These are phyloP conservation scores for Malbranchea cinnamomea DNA, from an alignment of 2,329 filamentous ascomycete genomes.

Conservation along the genomic window DNA sequence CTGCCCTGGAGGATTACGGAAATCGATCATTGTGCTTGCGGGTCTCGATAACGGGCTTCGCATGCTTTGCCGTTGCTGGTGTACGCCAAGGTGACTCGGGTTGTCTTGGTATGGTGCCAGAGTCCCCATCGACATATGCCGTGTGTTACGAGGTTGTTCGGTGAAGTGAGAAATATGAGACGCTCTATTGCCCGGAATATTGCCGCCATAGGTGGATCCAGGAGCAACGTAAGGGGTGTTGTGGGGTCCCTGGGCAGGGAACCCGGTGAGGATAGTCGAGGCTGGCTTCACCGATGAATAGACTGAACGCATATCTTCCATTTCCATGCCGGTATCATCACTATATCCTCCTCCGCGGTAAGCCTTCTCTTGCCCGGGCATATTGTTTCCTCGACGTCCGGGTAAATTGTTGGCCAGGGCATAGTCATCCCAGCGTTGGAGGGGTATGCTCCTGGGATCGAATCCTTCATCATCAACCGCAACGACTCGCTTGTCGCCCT, in stretches of 20 bases:
- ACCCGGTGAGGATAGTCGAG: slow-evolving; percentile 73
- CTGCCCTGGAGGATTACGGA: slow-evolving; percentile 36
- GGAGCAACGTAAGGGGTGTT: slow-evolving; percentile 60
- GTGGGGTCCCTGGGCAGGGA: slow-evolving; percentile 48
- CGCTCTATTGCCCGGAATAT: slow-evolving; percentile 38
- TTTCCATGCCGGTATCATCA: slow-evolving; percentile 65
- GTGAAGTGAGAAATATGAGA: slow-evolving; percentile 61
- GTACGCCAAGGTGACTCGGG: slow-evolving; percentile 27
- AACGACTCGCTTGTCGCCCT: slow-evolving; percentile 78
- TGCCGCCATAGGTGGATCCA: slow-evolving; percentile 55
- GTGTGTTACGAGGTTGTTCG: slow-evolving; percentile 40
- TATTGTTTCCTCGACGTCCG: slow-evolving; percentile 61
- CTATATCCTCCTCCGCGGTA: slow-evolving; percentile 52
- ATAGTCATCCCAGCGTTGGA: slow-evolving; percentile 97
- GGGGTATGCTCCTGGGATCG: slow-evolving; percentile 80
- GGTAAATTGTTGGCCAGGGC: slow-evolving; percentile 74
- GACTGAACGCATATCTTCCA: slow-evolving; percentile 95
- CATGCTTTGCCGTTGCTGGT: slow-evolving; percentile 19
- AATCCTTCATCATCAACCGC: slow-evolving; percentile 72
- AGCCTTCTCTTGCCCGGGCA: slow-evolving; percentile 48
- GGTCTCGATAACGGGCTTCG: slow-evolving; percentile 41
- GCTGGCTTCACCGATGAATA: slow-evolving; percentile 84
- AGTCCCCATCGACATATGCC: slow-evolving; percentile 47
- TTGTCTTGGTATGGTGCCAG: slow-evolving; percentile 33
- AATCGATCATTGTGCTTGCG: slow-evolving; percentile 40